These are phyloP conservation scores for Pontederia crassipes DNA, from an alignment of 176 grass and related monocot species.

Conservation along the genomic window DNA sequence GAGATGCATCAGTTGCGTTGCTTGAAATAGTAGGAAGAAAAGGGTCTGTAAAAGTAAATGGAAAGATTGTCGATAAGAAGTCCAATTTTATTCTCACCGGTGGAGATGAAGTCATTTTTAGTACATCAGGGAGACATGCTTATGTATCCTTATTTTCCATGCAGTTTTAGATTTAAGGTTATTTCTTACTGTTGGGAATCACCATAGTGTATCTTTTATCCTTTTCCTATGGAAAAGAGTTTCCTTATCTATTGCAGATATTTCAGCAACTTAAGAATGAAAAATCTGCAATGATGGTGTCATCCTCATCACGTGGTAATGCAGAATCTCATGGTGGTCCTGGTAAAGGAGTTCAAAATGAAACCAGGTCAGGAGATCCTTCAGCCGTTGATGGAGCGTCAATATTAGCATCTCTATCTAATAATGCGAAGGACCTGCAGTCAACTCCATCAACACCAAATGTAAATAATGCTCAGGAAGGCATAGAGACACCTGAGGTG, in stretches of 20 bases:
- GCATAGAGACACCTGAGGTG: conserved; percentile 23
- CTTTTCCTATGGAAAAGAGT: conserved; percentile 7
- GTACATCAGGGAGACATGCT: conserved; percentile 65
- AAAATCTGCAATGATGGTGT: conserved; percentile 34
- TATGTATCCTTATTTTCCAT: conserved; percentile 50
- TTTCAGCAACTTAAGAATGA: conserved; percentile 85
- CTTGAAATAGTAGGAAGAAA: conserved; percentile 87
- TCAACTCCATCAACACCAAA: conserved; percentile 21
- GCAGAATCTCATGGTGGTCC: conserved; percentile 33
- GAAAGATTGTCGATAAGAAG: conserved; percentile 35
- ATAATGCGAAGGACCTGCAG: conserved; percentile 45
- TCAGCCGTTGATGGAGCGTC: conserved; percentile 60
- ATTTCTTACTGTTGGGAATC: background rate
- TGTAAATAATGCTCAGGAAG: conserved; percentile 32
- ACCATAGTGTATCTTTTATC: conserved; percentile 10
- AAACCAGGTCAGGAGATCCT: conserved; percentile 48
- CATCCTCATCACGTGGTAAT: conserved; percentile 36
- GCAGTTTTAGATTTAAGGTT: background rate
- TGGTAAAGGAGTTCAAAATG: conserved; percentile 48
- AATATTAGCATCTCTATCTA: conserved; percentile 64
- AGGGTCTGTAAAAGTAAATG: conserved; percentile 66
- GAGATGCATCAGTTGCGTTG: conserved; percentile 33
- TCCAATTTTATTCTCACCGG: conserved; percentile 57
- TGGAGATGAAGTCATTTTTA: conserved; percentile 90
- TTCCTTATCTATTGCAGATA: conserved; percentile 57